phyloP scores from a whole-genome alignment of 352 stramenopile species.

The Globisporangium cylindrosporum region DNA sequence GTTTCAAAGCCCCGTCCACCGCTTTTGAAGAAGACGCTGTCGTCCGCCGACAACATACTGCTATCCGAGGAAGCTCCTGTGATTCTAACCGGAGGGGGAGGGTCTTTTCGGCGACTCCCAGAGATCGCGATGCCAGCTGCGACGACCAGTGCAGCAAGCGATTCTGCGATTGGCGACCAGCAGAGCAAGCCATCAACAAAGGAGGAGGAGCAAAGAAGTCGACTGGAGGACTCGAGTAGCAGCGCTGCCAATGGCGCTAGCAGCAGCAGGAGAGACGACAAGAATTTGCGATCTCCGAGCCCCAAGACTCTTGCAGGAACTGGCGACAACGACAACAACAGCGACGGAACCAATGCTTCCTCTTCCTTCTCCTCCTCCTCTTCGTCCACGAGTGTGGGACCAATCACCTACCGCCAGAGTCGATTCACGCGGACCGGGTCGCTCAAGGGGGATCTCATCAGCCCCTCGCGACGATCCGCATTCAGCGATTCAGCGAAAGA shows the following conservation, averaged over 20 bases:
- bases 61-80: not conserved
- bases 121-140: not conserved
- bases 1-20: conserved; percentile 10
- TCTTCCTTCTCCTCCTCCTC: not conserved
- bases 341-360: not conserved
- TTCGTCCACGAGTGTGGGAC: not conserved
- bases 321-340: not conserved
- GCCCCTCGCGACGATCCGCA: not conserved
- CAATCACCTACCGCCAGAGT: conserved; percentile 6
- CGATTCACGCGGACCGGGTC: not conserved
- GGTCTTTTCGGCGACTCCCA: conserved; percentile 14
- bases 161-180: not conserved
- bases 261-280: not conserved
- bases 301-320: not conserved
- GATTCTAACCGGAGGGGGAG: not conserved
- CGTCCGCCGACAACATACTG: not conserved
- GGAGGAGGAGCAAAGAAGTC: not conserved
- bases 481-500: conserved; percentile 8
- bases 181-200: not conserved
- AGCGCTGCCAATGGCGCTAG: not conserved
- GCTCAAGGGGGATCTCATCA: conserved; percentile 8
- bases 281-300: not conserved
- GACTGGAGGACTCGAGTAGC: not conserved
- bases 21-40: conserved; percentile 16
- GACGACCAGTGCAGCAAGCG: not conserved